A percentile compares a stretch with the other conserved stretches of the same genome.
These are phyloP conservation scores for Penicillium chermesinum DNA, from an alignment of 495 filamentous ascomycete genomes.

Conservation along the genomic window DNA sequence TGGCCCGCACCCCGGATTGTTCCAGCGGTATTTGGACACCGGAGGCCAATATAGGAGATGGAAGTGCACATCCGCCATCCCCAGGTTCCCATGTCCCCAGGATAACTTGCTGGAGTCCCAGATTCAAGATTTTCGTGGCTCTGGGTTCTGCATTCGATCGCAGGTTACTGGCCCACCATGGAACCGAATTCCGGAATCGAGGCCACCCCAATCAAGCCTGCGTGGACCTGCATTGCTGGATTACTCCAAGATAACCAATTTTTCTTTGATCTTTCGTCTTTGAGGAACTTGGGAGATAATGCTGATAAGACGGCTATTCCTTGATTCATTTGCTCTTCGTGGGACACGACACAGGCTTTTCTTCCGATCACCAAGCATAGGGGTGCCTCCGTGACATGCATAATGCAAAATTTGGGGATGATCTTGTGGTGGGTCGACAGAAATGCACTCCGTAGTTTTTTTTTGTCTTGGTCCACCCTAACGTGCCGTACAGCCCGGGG, in stretches of 20 bases:
- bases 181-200: not conserved
- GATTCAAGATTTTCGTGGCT: too few species aligned
- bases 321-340: too few species aligned
- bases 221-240: too few species aligned
- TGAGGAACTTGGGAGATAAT: too few species aligned
- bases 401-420: conserved; percentile 13
- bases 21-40: not conserved
- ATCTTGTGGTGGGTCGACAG: conserved; percentile 20
- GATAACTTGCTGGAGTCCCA: too few species aligned
- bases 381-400: conserved; percentile 29
- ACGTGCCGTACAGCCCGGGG: conserved; percentile 19
- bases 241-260: too few species aligned
- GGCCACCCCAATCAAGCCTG: not conserved
- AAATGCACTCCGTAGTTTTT: conserved; percentile 16
- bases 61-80: not conserved
- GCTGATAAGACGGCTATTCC: too few species aligned
- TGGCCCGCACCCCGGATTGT: not conserved
- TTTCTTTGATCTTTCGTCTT: too few species aligned
- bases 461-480: conserved; percentile 5
- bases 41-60: not conserved
- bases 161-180: not conserved
- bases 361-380: too few species aligned
- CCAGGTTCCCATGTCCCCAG: too few species aligned
- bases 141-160: not conserved
- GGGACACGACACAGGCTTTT: too few species aligned